Conservation (phyloP, 2,329 filamentous ascomycete genomes). For the Cladophialophora bantiana region DNA sequence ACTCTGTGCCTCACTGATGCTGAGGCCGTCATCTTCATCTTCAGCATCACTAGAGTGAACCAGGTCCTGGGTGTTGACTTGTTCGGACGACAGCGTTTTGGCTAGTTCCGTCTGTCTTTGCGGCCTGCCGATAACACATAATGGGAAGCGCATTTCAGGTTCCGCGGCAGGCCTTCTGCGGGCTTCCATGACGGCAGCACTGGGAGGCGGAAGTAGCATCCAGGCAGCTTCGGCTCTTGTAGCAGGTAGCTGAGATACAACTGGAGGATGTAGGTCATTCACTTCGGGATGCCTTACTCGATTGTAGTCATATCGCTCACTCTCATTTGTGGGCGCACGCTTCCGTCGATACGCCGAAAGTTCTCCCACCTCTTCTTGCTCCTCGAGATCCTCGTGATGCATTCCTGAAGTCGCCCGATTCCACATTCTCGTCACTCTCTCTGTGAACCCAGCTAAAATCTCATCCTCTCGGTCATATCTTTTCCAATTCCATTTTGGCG, state of each 20-base stretch:
- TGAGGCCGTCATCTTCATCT: conserved; percentile 9
- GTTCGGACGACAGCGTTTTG: conserved; percentile 24
- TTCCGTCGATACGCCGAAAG: conserved; percentile 43
- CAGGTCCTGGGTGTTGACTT: conserved; percentile 13
- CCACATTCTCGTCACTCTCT: conserved; percentile 38
- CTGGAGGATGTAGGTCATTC: conserved; percentile 84
- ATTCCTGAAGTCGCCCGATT: conserved; percentile 29
- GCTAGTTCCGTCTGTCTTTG: conserved; percentile 13
- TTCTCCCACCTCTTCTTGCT: conserved; percentile 20
- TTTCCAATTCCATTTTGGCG: conserved; percentile 75
- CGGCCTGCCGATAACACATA: conserved; percentile 36
- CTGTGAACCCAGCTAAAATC: conserved; percentile 72
- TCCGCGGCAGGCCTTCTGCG: conserved; percentile 62
- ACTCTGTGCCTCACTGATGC: conserved; percentile 15
- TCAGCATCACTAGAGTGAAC: conserved; percentile 16
- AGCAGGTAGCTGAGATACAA: conserved; percentile 76
- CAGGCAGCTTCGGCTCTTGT: conserved; percentile 76
- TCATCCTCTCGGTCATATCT: conserved; percentile 89
- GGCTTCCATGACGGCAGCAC: conserved; percentile 88
- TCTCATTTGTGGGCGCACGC: conserved; percentile 46
- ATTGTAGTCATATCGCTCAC: conserved; percentile 63
- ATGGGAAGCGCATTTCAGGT: conserved; percentile 33
- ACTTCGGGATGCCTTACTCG: conserved; percentile 72
- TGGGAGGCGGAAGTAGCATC: conserved; percentile 94
- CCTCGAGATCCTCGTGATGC: conserved; percentile 8